A percentile compares a stretch with the other conserved stretches of the same genome.
phyloP scores from a whole-genome alignment of 1,139 yeast species.

The Yamadazyma epiphylla region DNA sequence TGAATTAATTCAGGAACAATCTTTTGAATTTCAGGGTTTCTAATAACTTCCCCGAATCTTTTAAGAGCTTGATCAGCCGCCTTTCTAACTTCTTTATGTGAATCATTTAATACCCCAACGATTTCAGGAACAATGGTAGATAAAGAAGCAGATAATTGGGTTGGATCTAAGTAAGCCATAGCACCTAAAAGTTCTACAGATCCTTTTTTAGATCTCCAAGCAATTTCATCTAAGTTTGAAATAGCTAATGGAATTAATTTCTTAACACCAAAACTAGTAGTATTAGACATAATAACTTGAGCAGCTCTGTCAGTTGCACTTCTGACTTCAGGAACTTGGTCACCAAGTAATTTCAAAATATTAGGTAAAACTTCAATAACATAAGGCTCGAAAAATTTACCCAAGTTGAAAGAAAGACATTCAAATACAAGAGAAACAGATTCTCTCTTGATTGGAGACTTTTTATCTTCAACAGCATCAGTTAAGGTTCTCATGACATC shows the following conservation, averaged over 20 bases:
- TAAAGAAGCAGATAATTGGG: constrained; percentile 85
- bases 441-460: constrained; percentile 70
- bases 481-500: constrained; percentile 72
- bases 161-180: constrained; percentile 96
- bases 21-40: constrained; percentile 93
- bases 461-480: constrained; percentile 89
- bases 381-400: constrained; percentile 85
- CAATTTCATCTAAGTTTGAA: constrained; percentile 78
- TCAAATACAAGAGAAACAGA: constrained; percentile 88
- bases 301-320: constrained; percentile 88
- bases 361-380: constrained; percentile 85
- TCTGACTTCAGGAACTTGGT: constrained; percentile 78
- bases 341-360: constrained; percentile 80
- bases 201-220: constrained; percentile 97
- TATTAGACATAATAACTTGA: constrained; percentile 80
- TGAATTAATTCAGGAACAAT: constrained; percentile 85
- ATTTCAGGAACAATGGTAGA: constrained; percentile 92
- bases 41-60: constrained; percentile 92
- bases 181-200: constrained; percentile 94
- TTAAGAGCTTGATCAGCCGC: constrained; percentile 90
- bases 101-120: constrained; percentile 89
- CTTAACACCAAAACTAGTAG: constrained; percentile 90
- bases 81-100: constrained; percentile 93
- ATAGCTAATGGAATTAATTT: constrained; percentile 89
- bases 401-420: constrained; percentile 73